Conservation (phyloP, 225 moss, liverwort and hornwort genomes). For the Polytrichum commune region DNA sequence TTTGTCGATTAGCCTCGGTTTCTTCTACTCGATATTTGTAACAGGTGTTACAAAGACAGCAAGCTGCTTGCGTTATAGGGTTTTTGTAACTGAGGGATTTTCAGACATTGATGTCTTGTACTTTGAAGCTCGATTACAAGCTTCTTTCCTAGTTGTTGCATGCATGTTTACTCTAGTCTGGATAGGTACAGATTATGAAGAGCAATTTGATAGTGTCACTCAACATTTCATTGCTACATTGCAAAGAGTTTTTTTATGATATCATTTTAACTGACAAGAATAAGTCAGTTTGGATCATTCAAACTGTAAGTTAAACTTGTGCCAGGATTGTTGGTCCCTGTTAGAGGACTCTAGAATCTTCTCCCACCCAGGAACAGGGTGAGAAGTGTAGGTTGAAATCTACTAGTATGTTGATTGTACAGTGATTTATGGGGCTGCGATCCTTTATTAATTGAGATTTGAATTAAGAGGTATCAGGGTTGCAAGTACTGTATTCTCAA, state of each 20-base stretch:
- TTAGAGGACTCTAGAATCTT: no score
- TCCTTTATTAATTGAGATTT: no score
- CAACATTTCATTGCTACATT: constrained; percentile 7
- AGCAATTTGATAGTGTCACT: constrained; percentile 1
- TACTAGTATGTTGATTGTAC: no score
- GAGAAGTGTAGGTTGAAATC: no score
- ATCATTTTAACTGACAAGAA: no score
- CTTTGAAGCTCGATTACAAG: constrained; percentile 48
- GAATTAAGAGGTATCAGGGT: no score
- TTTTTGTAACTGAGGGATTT: constrained; percentile 28
- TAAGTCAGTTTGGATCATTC: no score
- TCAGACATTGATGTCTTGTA: constrained; percentile 51
- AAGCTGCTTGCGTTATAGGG: constrained; percentile 32
- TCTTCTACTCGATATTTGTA: constrained; percentile 48
- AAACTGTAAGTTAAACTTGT: no score
- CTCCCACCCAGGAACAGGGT: no score
- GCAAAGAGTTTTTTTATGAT: not conserved
- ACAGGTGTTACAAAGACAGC: constrained; percentile 46
- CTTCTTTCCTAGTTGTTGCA: constrained; percentile 35
- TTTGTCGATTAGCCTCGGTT: constrained; percentile 41
- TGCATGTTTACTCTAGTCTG: constrained; percentile 34
- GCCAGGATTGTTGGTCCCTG: no score
- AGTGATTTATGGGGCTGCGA: no score
- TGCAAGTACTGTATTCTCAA: no score
- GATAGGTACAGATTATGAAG: constrained; percentile 29